phyloP scores from a whole-genome alignment of 1,284 basidiomycete genomes.

The Cronartium ribicola region DNA sequence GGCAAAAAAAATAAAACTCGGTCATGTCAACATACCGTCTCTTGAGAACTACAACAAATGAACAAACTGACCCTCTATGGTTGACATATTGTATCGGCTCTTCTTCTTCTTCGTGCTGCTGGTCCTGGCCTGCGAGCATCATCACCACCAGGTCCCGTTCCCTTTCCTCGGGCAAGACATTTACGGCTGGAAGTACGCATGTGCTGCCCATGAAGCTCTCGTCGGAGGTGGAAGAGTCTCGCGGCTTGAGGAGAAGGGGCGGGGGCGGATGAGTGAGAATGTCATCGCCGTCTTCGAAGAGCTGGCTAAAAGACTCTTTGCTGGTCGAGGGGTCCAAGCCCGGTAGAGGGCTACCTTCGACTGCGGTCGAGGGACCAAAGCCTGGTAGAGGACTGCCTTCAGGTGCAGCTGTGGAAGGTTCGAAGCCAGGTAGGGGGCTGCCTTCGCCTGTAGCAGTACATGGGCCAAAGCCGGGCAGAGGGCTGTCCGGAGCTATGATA shows the following conservation, averaged over 20 bases:
- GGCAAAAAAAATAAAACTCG: not conserved
- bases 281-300: constrained; percentile 28
- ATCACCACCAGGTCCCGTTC: constrained; percentile 41
- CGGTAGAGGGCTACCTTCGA: too few relatives aligned
- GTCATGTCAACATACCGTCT: not conserved
- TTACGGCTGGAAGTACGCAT: constrained; percentile 34
- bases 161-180: constrained; percentile 41
- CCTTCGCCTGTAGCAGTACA: too few relatives aligned
- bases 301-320: constrained; percentile 15
- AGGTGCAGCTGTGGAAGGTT: too few relatives aligned
- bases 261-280: constrained; percentile 25
- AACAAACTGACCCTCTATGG: constrained; percentile 34
- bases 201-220: not conserved
- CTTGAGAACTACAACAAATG: not conserved
- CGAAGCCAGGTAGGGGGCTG: too few relatives aligned
- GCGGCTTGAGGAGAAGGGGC: not conserved
- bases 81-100: constrained; percentile 36
- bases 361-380: not conserved
- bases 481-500: not conserved
- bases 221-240: too few relatives aligned
- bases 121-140: constrained; percentile 32
- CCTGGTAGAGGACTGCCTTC: constrained; percentile 3
- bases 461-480: not conserved
- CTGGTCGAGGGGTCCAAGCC: not conserved
- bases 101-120: constrained; percentile 17